Base-by-base conservation (phyloP, 805 yeast species). In the Tetrapisispora nanseiensis region DNA sequence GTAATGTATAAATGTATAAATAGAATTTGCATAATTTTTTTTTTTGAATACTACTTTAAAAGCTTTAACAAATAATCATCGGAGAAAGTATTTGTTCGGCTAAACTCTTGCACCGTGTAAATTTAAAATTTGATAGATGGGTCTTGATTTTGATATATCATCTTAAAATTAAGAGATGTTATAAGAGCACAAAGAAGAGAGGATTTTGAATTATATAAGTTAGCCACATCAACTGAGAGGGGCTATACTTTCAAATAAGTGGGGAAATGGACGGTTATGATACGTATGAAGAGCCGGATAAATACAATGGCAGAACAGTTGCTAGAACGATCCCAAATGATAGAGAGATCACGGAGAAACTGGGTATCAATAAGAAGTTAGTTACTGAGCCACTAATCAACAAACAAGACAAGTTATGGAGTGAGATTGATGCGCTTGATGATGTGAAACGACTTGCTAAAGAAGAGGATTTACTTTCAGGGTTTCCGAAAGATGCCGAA, bases 381-480 rank as follows among this genome's bases (percentile, higher is more conserved):
- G 57, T 37, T 50, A 68, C 49, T 12, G 26, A 37, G n/a, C 55
- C 54, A 1, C 39, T 37, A 3, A 41, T 46, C 2, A 46, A 50
- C 35, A 37, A 28, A 3, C 55, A 51, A 31, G 50, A 51, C 19
- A 43, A 41, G 30, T 68, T 85, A 36, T 89, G 95, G 95, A 80
- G 90, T 6, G 94, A 86, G 51, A 79, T 87, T 39, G 95, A 84
- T 52, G 81, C 84, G 0, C 68, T 90, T 47, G 89, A 86, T 49
- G 95, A 85, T 48, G 92, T 86, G 7, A 73, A 74, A 43, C 69
- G 68, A 40, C 69, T 81, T 67, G 76, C 85, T 1, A 52, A 54
- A 52, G 48, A 71, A 60, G 38, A 71, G 70, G 33, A 69, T 71
- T n/a, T 74, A 68, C 52, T 44, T 24, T 51, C 50, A 16, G 54